Conservation (phyloP, 177 flowering plant genomes). For the Vitis hybrid region DNA sequence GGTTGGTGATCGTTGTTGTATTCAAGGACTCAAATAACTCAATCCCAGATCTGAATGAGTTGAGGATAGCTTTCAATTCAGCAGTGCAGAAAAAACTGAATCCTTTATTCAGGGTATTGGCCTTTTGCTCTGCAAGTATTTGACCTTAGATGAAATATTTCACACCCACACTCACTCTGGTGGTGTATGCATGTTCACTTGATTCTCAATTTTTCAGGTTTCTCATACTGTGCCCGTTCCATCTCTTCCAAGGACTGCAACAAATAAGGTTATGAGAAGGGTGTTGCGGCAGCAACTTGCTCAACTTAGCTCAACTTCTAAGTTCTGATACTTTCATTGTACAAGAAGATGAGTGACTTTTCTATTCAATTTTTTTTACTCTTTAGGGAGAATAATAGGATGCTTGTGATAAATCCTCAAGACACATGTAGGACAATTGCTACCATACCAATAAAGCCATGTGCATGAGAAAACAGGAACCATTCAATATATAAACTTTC, state of each 20-base stretch:
- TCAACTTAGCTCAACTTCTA: conserved; percentile 40
- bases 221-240: conserved; percentile 46
- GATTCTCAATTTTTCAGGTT: conserved; percentile 43
- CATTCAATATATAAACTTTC: too few relatives aligned
- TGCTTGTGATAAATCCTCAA: too few relatives aligned
- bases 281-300: conserved; percentile 70
- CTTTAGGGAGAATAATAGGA: too few relatives aligned
- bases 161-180: not conserved
- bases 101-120: conserved; percentile 82
- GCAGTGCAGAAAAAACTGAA: conserved; percentile 78
- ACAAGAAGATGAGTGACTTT: too few relatives aligned
- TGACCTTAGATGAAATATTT: not conserved
- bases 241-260: conserved; percentile 88
- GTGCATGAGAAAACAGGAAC: too few relatives aligned
- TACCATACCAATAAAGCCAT: too few relatives aligned
- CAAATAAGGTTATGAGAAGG: conserved; percentile 96
- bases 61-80: conserved; percentile 64
- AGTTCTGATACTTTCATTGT: conserved; percentile 25
- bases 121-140: not conserved
- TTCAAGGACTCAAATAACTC: conserved; percentile 48
- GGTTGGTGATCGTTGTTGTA: conserved; percentile 70
- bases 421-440: too few relatives aligned
- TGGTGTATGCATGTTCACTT: conserved; percentile 1
- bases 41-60: conserved; percentile 35
- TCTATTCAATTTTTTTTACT: too few relatives aligned